phyloP scores from a whole-genome alignment of 2,329 filamentous ascomycete species.

The Colletotrichum musae region DNA sequence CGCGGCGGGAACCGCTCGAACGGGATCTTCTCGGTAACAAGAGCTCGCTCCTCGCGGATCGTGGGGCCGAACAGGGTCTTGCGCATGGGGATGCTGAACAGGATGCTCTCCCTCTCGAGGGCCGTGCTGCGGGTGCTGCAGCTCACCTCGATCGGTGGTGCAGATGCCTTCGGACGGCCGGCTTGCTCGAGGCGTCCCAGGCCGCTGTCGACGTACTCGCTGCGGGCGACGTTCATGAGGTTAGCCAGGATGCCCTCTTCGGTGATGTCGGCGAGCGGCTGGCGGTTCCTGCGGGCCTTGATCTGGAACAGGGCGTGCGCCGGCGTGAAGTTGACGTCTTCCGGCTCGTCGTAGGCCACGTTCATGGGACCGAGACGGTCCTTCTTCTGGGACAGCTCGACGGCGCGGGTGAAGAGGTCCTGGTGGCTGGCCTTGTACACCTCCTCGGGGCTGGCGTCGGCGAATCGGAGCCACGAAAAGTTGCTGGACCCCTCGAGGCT shows the following conservation, averaged over 20 bases:
- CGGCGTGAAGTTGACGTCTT: conserved; percentile 75
- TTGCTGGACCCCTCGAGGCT: conserved; percentile 73
- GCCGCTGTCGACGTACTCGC: conserved; percentile 77
- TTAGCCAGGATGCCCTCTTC: conserved; percentile 79
- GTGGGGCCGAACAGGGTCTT: conserved; percentile 80
- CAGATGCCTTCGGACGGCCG: conserved; percentile 82
- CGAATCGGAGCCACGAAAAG: conserved; percentile 93
- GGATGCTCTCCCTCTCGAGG: conserved; percentile 77
- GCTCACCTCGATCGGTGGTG: conserved; percentile 87
- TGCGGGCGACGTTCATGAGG: conserved; percentile 83
- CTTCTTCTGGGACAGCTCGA: conserved; percentile 68
- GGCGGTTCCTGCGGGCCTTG: conserved; percentile 75
- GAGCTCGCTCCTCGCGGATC: conserved; percentile 76
- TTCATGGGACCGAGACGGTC: conserved; percentile 77
- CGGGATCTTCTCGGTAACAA: conserved; percentile 82
- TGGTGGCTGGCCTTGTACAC: conserved; percentile 78
- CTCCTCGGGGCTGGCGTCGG: conserved; percentile 82
- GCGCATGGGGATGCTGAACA: conserved; percentile 86
- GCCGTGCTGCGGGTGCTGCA: conserved; percentile 77
- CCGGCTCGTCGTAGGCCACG: conserved; percentile 78
- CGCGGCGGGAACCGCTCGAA: conserved; percentile 73
- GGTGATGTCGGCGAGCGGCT: conserved; percentile 78
- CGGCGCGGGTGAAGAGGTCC: conserved; percentile 81
- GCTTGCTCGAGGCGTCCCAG: conserved; percentile 86
- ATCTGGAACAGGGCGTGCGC: conserved; percentile 88